Evolutionary conservation across 2,329 filamentous ascomycete genomes (phyloP), one percentile per base, ranked within the genome.

Genomic region (Lecanicillium sp.): DNA sequence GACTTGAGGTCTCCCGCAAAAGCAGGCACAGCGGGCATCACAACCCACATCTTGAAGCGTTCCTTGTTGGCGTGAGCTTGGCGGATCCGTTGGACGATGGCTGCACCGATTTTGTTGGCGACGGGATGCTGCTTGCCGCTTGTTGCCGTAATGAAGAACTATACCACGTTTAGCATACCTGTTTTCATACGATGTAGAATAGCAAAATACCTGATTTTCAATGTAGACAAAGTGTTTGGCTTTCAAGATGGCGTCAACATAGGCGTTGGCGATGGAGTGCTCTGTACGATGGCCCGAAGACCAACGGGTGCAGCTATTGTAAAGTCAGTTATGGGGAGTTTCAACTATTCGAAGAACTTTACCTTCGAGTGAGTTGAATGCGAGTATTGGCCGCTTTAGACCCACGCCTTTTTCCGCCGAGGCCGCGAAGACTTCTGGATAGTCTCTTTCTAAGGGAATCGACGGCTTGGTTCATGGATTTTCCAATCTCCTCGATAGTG

Each of bases 81-180:
- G 17, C 88, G 59, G 54, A 91, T 86, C 29, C 88, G 80, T 54
- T 89, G 82, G 6, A 89, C 87, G 43, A 94, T 86, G 23, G 86
- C 86, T 5, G 79, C 81, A 38, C 87, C 87, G 51, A 94, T 84
- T 62, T 83, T 81, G 67, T 94, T 93, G 58, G 75, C 76, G 38
- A 94, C 79, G 1, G 87, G 86, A 52, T 75, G 75, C 61, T 90
- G 86, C 49, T 81, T 69, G 46, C 86, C 75, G 40, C 72, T 74
- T 1, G 86, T 90, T 3, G 87, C 86, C 0, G 87, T 93, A 66
- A 93, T 93, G 72, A 93, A 93, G 70, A 93, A 93, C 73, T 88
- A 57, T 1, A 6, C 17, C 20, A 15, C 8, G 57, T 36, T n/a
- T 55, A 52, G 30, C 29, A 4, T 24, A 20, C 24, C 29, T 12